A percentile compares a stretch with the other conserved stretches of the same genome.
These are phyloP conservation scores for Casaregolazyma suthepensis DNA, from an alignment of 1,139 yeast genomes.

Conservation along the genomic window DNA sequence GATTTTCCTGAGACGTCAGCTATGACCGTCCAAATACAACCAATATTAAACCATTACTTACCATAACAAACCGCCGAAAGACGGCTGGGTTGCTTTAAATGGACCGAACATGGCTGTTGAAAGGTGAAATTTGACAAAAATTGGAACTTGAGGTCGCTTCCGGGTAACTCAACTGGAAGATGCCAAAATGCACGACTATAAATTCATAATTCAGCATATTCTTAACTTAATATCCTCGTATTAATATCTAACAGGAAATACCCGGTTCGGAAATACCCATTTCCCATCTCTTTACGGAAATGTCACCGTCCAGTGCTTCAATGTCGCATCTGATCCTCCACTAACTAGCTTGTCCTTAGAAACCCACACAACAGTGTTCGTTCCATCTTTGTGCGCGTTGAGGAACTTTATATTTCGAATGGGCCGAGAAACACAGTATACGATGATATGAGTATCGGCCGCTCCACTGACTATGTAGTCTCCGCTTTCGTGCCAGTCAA, in stretches of 20 bases:
- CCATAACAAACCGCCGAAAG: slow-evolving; percentile 85
- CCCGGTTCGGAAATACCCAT: not conserved
- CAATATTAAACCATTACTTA: slow-evolving; percentile 34
- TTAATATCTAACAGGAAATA: not conserved
- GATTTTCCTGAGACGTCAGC: slow-evolving; percentile 39
- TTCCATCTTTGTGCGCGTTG: slow-evolving; percentile 88
- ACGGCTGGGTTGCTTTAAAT: slow-evolving; percentile 56
- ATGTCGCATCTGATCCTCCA: slow-evolving; percentile 76
- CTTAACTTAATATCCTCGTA: too few relatives aligned
- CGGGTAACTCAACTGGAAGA: not conserved
- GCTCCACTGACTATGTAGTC: slow-evolving; percentile 73
- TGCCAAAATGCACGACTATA: not conserved
- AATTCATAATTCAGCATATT: too few relatives aligned
- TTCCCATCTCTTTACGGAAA: slow-evolving; percentile 10
- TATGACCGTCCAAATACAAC: not conserved
- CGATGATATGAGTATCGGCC: slow-evolving; percentile 70
- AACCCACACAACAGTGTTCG: slow-evolving; percentile 67
- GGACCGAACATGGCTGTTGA: slow-evolving; percentile 64
- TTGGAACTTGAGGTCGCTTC: not conserved
- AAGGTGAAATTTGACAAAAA: not conserved
- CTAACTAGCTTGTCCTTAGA: slow-evolving; percentile 46
- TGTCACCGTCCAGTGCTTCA: slow-evolving; percentile 59
- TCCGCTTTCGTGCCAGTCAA: slow-evolving; percentile 73
- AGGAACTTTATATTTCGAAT: slow-evolving; percentile 65
- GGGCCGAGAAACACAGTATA: slow-evolving; percentile 76